Evolutionary conservation across 2,329 filamentous ascomycete genomes (phyloP).

Genomic region (Ceratocystis diversiconidia): DNA sequence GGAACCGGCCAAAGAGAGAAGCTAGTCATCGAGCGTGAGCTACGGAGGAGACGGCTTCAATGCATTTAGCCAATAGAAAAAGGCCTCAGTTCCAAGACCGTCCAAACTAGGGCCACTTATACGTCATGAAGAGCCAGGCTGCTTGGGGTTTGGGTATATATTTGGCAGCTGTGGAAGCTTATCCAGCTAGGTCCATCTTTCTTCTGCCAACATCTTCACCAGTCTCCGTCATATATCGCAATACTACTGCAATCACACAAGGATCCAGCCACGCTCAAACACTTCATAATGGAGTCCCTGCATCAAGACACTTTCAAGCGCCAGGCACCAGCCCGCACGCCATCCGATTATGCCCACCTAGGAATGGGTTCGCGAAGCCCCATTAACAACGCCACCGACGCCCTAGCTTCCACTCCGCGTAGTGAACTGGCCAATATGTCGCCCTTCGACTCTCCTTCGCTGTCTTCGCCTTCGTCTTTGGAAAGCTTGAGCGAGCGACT

Average conservation of each 20-base stretch:
- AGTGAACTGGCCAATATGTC: conserved; percentile 10
- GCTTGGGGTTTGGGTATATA: neutral
- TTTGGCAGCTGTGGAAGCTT: neutral
- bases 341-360: conserved; percentile 10
- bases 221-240: neutral
- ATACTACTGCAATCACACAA: neutral
- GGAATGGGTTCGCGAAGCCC: neutral
- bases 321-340: conserved; percentile 10
- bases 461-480: neutral
- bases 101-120: neutral
- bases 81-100: neutral
- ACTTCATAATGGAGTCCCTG: conserved; percentile 9
- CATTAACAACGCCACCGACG: neutral
- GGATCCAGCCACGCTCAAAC: neutral
- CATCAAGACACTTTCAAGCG: conserved; percentile 17
- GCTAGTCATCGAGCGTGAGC: neutral
- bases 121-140: neutral
- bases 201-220: neutral
- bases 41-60: neutral
- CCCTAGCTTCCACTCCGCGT: neutral
- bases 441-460: neutral
- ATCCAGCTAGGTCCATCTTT: no score
- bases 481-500: conserved; percentile 7
- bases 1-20: neutral
- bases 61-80: neutral